phyloP scores from a whole-genome alignment of 768 basidiomycete genomes.

The Boletus rufocinnamomeus region DNA sequence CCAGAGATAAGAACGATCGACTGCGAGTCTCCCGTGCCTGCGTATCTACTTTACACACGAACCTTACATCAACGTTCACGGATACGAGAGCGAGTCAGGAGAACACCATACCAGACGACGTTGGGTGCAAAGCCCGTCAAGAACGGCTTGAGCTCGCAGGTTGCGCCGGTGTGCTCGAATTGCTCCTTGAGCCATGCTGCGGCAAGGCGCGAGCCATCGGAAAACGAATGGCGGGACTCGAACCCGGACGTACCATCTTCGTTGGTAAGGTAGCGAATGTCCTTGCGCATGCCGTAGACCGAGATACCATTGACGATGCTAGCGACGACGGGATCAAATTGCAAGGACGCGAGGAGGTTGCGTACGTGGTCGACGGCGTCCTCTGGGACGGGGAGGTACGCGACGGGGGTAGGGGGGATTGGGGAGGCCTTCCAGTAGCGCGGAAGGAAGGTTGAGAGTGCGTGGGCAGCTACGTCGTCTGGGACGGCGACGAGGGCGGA shows the following conservation, averaged over 20 bases:
- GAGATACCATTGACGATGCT: conserved; percentile 70
- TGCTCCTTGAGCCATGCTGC: conserved; percentile 53
- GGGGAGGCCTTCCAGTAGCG: conserved; percentile 71
- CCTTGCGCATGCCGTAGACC: conserved; percentile 60
- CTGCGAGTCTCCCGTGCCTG: conserved; percentile 43
- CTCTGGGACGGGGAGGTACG: conserved; percentile 58
- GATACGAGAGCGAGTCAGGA: background rate
- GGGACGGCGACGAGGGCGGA: conserved; percentile 54
- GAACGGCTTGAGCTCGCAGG: conserved; percentile 69
- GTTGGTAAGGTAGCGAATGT: conserved; percentile 83
- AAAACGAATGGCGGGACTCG: conserved; percentile 81
- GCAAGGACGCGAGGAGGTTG: conserved; percentile 55
- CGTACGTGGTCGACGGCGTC: conserved; percentile 56
- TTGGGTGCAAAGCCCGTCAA: conserved; percentile 78
- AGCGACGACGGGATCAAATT: conserved; percentile 71
- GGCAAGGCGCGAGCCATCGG: conserved; percentile 49
- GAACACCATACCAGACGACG: conserved; percentile 66
- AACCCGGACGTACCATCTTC: conserved; percentile 76
- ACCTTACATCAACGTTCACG: conserved; percentile 1
- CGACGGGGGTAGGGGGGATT: conserved; percentile 51
- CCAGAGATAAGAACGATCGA: conserved; percentile 76
- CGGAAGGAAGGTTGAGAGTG: conserved; percentile 66
- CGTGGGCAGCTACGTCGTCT: conserved; percentile 39
- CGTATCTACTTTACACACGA: conserved; percentile 48
- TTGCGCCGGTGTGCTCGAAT: conserved; percentile 75